Percentiles rank a stretch among this genome's conserved stretches.
phyloP scores from a whole-genome alignment of 2,329 filamentous ascomycete species.

The Sporothrix luriei region DNA sequence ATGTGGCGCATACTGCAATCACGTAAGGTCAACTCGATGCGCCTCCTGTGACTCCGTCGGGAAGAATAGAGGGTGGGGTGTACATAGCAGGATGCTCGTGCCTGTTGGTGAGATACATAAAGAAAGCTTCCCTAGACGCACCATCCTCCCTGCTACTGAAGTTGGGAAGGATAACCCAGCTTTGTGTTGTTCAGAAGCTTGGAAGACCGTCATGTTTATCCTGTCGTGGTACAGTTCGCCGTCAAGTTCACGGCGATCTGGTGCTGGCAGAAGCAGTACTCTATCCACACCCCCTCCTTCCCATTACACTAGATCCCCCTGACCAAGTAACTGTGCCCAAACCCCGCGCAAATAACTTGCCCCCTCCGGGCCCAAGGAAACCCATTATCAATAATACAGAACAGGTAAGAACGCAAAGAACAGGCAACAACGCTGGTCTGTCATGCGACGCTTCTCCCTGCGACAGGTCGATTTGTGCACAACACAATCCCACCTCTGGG shows the following conservation, averaged over 20 bases:
- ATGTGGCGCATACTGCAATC: neutral
- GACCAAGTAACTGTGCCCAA: conserved; percentile 28
- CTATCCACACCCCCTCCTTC: conserved; percentile 29
- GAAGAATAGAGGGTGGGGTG: conserved; percentile 2
- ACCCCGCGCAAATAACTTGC: conserved; percentile 34
- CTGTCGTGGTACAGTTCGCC: no score
- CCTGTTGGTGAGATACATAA: neutral
- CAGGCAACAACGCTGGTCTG: conserved; percentile 35
- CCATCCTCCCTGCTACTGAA: neutral
- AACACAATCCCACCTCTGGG: neutral
- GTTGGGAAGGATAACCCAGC: neutral
- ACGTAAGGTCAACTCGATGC: neutral
- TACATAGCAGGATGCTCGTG: neutral
- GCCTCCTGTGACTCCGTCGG: conserved; percentile 22
- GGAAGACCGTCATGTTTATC: neutral
- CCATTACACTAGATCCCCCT: conserved; percentile 26
- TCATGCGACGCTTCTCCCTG: conserved; percentile 35
- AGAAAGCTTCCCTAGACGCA: neutral
- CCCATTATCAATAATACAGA: conserved; percentile 35
- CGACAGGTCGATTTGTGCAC: conserved; percentile 24
- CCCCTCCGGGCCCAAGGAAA: conserved; percentile 30
- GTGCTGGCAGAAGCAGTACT: conserved; percentile 17
- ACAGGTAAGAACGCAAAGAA: conserved; percentile 35
- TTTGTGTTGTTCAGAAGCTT: neutral
- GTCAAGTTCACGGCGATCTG: neutral